Conservation (phyloP, 1,139 yeast genomes). For the Nakaseomyces delphensis region DNA sequence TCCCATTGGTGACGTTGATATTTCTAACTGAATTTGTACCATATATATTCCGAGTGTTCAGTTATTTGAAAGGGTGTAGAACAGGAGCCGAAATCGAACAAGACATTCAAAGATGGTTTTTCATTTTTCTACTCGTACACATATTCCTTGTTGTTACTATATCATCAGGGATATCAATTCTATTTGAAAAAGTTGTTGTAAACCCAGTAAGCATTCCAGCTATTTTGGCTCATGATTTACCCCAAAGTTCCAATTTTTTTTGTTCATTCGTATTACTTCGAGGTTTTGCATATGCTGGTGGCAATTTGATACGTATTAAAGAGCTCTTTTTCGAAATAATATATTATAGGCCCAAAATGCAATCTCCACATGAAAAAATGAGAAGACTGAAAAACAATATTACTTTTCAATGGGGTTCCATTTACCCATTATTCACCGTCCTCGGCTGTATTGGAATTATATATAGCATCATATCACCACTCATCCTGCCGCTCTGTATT, state of each 20-base stretch:
- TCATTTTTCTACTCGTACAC: conserved; percentile 68
- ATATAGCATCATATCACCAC: conserved; percentile 70
- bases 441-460: conserved; percentile 70
- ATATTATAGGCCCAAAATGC: conserved; percentile 35
- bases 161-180: conserved; percentile 68
- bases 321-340: conserved; percentile 38
- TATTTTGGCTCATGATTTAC: conserved; percentile 63
- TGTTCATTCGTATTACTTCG: conserved; percentile 63
- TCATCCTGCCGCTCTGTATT: conserved; percentile 56
- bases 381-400: conserved; percentile 39
- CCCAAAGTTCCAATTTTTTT: conserved; percentile 76
- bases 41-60: conserved; percentile 41
- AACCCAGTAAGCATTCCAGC: conserved; percentile 68
- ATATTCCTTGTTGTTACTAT: conserved; percentile 77
- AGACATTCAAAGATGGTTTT: conserved; percentile 59
- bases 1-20: conserved; percentile 55
- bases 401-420: conserved; percentile 62
- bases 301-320: conserved; percentile 49
- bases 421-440: conserved; percentile 67
- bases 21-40: conserved; percentile 50
- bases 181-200: conserved; percentile 54
- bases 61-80: conserved; percentile 42
- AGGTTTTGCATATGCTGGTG: conserved; percentile 67
- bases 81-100: conserved; percentile 51
- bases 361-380: conserved; percentile 54